A percentile compares a stretch with the other conserved stretches of the same genome.
These are phyloP conservation scores for Fomitopsis betulina DNA, from an alignment of 1,284 basidiomycete species.

Conservation along the genomic window DNA sequence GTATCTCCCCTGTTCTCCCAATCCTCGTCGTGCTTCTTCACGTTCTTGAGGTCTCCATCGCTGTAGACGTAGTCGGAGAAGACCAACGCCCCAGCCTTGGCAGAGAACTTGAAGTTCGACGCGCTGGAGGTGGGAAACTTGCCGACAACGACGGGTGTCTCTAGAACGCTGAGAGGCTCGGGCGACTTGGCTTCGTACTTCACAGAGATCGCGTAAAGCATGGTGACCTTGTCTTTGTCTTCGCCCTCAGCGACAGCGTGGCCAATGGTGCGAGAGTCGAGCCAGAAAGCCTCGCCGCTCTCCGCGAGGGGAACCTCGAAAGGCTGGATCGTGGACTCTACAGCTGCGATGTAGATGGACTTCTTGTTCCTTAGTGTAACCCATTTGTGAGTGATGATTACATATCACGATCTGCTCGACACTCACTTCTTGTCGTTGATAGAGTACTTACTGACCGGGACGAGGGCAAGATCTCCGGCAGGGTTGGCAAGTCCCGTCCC, in stretches of 20 bases:
- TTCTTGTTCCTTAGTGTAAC: constrained; percentile 53
- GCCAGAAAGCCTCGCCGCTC: constrained; percentile 75
- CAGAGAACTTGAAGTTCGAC: constrained; percentile 65
- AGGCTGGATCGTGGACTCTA: constrained; percentile 44
- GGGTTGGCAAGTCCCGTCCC: constrained; percentile 60
- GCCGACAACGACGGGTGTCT: constrained; percentile 29
- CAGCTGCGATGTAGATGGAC: constrained; percentile 56
- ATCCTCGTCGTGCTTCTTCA: constrained; percentile 61
- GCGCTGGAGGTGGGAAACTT: constrained; percentile 64
- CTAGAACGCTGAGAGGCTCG: constrained; percentile 25
- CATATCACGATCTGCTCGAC: background rate
- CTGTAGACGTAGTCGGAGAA: constrained; percentile 78
- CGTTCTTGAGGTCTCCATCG: constrained; percentile 66
- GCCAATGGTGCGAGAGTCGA: constrained; percentile 61
- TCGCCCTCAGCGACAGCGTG: constrained; percentile 55
- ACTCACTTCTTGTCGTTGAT: constrained; percentile 69
- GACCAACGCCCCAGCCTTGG: constrained; percentile 47
- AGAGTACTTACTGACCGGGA: constrained; percentile 66
- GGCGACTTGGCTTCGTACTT: constrained; percentile 30
- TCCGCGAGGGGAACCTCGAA: constrained; percentile 52
- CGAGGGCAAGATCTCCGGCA: constrained; percentile 61
- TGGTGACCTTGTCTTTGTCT: constrained; percentile 41
- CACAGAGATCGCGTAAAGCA: constrained; percentile 57
- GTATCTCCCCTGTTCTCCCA: constrained; percentile 71
- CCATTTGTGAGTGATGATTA: background rate